A percentile compares a stretch with the other conserved stretches of the same genome.
These are phyloP conservation scores for Lipomyces spencermartinsiae DNA, from an alignment of 805 yeast species.

Conservation along the genomic window DNA sequence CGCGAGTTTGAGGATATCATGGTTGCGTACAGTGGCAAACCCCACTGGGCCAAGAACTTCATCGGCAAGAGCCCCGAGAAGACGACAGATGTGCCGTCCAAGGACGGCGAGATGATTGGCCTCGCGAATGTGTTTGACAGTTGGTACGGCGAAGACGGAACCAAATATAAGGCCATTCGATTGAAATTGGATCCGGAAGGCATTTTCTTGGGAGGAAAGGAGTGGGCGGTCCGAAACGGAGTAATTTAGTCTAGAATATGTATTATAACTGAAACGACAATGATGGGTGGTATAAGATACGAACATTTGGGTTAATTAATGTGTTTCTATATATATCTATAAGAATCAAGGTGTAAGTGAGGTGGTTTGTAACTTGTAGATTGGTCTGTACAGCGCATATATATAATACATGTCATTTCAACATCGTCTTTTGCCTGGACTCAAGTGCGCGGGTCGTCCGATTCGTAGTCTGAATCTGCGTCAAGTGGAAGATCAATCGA, in stretches of 20 bases:
- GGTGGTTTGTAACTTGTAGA: not conserved
- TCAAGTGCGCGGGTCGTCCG: not conserved
- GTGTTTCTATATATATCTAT: not conserved
- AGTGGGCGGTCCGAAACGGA: constrained; percentile 86
- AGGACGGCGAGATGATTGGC: constrained; percentile 83
- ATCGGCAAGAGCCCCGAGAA: constrained; percentile 57
- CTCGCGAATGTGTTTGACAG: constrained; percentile 68
- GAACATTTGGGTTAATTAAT: not conserved
- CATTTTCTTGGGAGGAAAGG: constrained; percentile 74
- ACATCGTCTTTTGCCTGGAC: not conserved
- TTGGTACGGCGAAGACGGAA: constrained; percentile 81
- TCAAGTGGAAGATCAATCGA: constrained; percentile 6
- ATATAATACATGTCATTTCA: not conserved
- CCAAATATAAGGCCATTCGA: constrained; percentile 66
- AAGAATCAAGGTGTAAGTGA: not conserved
- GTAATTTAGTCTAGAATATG: constrained; percentile 10
- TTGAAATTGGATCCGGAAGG: constrained; percentile 77
- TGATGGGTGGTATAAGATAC: constrained; percentile 4
- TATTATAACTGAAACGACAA: not conserved
- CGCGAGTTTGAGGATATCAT: constrained; percentile 79
- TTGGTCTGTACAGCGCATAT: not conserved
- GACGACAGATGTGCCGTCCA: constrained; percentile 49
- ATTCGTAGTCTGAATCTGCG: constrained; percentile 5
- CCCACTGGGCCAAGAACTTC: constrained; percentile 98
- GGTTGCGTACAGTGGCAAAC: constrained; percentile 83